Evolutionary conservation across 305 asterid species (phyloP), one percentile per base, ranked within the genome.

Genomic region (Plantago coronopus): DNA sequence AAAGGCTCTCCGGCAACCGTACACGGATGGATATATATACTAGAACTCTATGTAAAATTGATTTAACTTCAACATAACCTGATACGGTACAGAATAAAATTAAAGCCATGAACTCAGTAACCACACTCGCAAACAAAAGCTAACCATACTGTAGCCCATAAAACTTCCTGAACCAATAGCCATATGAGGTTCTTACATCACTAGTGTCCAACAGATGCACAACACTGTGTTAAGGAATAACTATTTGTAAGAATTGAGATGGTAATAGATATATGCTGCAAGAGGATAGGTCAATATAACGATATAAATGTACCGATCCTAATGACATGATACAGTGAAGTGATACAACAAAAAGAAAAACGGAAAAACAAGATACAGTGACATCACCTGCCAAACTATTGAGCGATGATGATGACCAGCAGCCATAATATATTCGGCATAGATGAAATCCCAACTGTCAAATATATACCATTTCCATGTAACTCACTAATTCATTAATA

Each of bases 401-500:
- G 99, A 76, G 19, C 95, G 87, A 47, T 89, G 96, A 78, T 89
- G 87, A 73, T 81, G 79, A 72, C 99, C 99, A 66, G 99, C 97
- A 71, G 84, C 97, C 99, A 94, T 89, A 25, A 89, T 95, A 64
- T 94, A 94, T 73, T 94, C 99, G 34, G 96, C 99, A 44, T 94
- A 94, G 66, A 94, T 94, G 85, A 89, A 94, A 73, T 94, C 99
- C 99, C 99, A 94, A 71, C 99, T 94, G 84, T 73, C 74, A 72
- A 56, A 65, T 11, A 63, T 11, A 75, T 59, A 72, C 56, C 58
- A 67, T 13, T 22, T 42, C 12, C 46, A 21, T 17, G 68, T 62
- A 48, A 13, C 10, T 49, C 27, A 53, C 14, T 25, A 7, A 57
- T 31, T 31, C 40, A 34, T 34, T 6, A 5, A 34, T 34, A 34